A percentile compares a stretch with the other conserved stretches of the same genome.
Conservation (phyloP, 2,329 filamentous ascomycete species). For the Colletotrichum siamense region DNA sequence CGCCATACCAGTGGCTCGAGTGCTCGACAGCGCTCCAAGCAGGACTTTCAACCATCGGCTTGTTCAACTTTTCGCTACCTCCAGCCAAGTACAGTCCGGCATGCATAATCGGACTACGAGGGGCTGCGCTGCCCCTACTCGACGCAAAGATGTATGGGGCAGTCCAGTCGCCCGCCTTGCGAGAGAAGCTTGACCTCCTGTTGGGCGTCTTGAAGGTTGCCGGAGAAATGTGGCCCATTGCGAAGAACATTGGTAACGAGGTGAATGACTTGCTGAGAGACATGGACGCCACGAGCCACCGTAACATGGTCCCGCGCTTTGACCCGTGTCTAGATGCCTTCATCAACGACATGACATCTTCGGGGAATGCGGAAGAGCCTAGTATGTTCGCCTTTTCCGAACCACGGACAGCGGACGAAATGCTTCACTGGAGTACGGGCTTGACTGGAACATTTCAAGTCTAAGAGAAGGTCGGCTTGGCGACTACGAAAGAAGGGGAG, state of each 20-base stretch:
- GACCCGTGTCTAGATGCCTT: not conserved
- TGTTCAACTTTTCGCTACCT: constrained; percentile 35
- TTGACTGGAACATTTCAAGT: not conserved
- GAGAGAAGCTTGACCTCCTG: constrained; percentile 35
- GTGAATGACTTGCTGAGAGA: constrained; percentile 4
- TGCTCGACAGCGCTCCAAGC: constrained; percentile 30
- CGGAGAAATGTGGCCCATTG: constrained; percentile 38
- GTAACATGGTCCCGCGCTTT: not conserved
- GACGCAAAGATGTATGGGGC: constrained; percentile 38
- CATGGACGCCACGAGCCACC: not conserved
- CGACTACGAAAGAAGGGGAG: not conserved
- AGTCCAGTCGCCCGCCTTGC: constrained; percentile 33
- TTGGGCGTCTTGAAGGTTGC: constrained; percentile 33
- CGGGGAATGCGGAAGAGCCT: not conserved
- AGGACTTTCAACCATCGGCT: constrained; percentile 33
- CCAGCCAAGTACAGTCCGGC: constrained; percentile 31
- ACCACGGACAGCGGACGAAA: not conserved
- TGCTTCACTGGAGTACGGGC: constrained; percentile 6
- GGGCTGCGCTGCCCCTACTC: constrained; percentile 34
- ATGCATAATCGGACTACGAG: constrained; percentile 26
- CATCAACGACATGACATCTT: not conserved
- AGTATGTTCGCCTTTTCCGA: not conserved
- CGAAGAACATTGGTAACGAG: constrained; percentile 27
- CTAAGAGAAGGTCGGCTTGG: not conserved
- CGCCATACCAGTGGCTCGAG: not conserved